Conservation (phyloP, 441 rosid genomes). For the Macaranga tanarius region DNA sequence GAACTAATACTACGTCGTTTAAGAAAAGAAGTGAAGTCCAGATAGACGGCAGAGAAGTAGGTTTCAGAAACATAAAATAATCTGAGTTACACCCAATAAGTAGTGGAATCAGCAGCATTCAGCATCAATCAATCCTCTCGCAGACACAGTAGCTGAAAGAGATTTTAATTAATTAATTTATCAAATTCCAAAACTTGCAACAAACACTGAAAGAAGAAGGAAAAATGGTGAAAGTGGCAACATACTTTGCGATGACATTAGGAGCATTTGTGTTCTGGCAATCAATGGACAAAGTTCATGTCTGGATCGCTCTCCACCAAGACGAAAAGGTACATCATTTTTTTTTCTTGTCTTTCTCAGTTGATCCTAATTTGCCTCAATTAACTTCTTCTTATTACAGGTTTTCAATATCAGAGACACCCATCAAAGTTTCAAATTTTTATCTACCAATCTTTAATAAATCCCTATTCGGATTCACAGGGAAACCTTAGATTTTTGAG, state of each 20-base stretch:
- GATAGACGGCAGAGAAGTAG: too few relatives aligned
- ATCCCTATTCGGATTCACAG: neutral
- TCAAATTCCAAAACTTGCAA: neutral
- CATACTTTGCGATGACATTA: slow-evolving; percentile 55
- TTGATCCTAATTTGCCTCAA: too few relatives aligned
- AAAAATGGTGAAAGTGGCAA: slow-evolving; percentile 49
- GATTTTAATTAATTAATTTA: neutral
- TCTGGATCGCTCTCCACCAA: slow-evolving; percentile 75
- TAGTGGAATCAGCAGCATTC: too few relatives aligned
- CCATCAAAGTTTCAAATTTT: neutral
- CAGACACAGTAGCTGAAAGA: too few relatives aligned
- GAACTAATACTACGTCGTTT: neutral
- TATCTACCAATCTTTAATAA: too few relatives aligned
- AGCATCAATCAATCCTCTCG: too few relatives aligned
- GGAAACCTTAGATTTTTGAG: too few relatives aligned
- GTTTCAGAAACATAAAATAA: too few relatives aligned
- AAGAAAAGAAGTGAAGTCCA: too few relatives aligned
- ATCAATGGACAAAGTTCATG: slow-evolving; percentile 64
- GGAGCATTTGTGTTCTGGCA: slow-evolving; percentile 68
- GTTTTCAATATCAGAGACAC: neutral
- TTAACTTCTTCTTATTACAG: too few relatives aligned
- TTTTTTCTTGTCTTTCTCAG: too few relatives aligned
- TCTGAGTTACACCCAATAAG: too few relatives aligned
- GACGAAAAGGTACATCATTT: slow-evolving; percentile 51
- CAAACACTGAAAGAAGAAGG: neutral